Evolutionary conservation across 2,329 filamentous ascomycete genomes (phyloP), one percentile per base, ranked within the genome.

Genomic region (Mariannaea sp.): DNA sequence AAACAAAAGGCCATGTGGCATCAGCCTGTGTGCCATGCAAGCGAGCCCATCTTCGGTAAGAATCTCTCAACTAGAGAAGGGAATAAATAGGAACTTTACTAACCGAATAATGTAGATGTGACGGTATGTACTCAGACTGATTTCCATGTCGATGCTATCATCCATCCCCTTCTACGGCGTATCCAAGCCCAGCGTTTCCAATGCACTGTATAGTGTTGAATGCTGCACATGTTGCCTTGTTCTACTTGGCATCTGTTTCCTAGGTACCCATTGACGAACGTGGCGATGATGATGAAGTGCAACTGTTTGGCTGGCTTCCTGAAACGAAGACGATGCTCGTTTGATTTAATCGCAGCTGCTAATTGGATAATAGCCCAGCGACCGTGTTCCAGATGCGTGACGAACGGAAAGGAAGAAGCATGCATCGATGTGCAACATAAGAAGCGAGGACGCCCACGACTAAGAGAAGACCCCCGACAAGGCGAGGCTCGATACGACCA

Each of bases 1-100:
- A 87, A 70, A 86, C 87, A 5, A 91, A 91, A 68, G 88, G 88
- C 12, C 90, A 94, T 75, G 90, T 93, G 47, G 88, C 89, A 44
- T 92, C 89, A 29, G 90, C 90, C 20, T 94, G 90, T 69, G 86
- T 93, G 61, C 90, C 91, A 55, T 94, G 90, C 75, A 93, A 93
- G 70, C 86, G 85, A 71, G 90, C 90, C 30, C 90, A 94, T 80
- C 80, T 94, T 59, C 79, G 84, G 83, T 86, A 73, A 68, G 76
- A 62, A 53, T 13, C 7, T 7, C 6, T 12, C 33, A 13, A 26
- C 10, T 27, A 14, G 13, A 17, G 16, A 6, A 33, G 16, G 35
- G n/a, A 19, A 12, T 32, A 20, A 24, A 41, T 32, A 20, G n/a
- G 13, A n/a, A 10, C 12, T 14, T 45, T 48, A 40, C 59, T 65